phyloP scores from a whole-genome alignment of 2,329 filamentous ascomycete genomes.

The Chrysoporthe deuterocubensis region DNA sequence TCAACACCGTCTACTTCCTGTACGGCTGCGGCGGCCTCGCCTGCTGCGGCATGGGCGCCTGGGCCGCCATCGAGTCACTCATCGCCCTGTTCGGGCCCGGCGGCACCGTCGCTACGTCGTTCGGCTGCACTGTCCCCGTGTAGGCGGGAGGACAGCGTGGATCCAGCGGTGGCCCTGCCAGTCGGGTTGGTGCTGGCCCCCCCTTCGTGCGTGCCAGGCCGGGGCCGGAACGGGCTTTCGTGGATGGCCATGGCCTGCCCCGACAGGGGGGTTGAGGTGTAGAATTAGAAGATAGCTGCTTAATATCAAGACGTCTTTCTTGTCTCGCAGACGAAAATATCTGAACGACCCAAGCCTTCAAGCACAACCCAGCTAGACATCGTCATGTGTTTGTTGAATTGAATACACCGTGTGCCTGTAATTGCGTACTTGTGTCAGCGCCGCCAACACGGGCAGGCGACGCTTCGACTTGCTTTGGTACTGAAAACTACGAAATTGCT shows the following conservation, averaged over 20 bases:
- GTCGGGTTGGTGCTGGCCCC: neutral
- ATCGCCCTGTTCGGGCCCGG: constrained; percentile 18
- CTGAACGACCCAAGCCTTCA: too few species aligned
- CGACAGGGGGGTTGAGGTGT: neutral
- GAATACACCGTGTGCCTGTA: too few species aligned
- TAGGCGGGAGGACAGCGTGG: neutral
- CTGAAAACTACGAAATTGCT: too few species aligned
- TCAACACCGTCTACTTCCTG: constrained; percentile 19
- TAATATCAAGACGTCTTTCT: neutral
- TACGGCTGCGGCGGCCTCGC: constrained; percentile 21
- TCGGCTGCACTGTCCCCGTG: constrained; percentile 17
- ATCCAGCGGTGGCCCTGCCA: neutral
- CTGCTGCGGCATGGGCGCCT: constrained; percentile 20
- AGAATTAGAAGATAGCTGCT: neutral
- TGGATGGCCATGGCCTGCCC: neutral
- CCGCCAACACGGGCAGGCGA: too few species aligned
- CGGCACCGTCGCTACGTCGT: constrained; percentile 20
- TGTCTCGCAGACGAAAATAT: neutral
- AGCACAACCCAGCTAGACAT: too few species aligned
- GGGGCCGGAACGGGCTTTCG: neutral
- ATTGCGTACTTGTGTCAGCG: too few species aligned
- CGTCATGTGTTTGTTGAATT: too few species aligned
- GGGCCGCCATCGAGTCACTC: constrained; percentile 20
- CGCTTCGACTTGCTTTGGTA: too few species aligned
- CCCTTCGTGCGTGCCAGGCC: neutral